Base-by-base conservation (phyloP, 768 basidiomycete species). In the Lactifluus pinguis region DNA sequence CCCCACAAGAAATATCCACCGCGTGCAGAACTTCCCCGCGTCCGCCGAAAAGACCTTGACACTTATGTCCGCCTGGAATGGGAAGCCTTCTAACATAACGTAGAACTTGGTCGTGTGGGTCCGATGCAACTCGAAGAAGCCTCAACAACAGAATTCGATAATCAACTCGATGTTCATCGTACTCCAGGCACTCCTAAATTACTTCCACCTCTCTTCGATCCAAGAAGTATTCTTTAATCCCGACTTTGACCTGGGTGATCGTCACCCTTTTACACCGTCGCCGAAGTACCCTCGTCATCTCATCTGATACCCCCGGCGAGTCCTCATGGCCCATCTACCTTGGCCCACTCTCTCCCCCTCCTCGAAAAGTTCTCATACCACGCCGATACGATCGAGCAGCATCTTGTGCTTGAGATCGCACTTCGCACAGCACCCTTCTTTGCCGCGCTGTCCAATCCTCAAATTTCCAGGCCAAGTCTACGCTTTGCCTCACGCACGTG, bases 381-480 rank as follows among this genome's bases (percentile, higher is more conserved):
- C 68, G 86, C 95, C 2, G 97, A 98, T 70, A 88, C 88, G 0
- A 83, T 98, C 63, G 97, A 99, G 70, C 85, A 92, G 61, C 95
- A 99, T 72, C 87, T 99, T 58, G 83, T 95, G 4, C 85, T 85
- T 62, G 97, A 98, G 73, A 95, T 99, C 49, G 88, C 89, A 9
- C 76, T 87, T 10, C 87, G 95, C 14, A 92, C 94, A 0, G 82
- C 90, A 0, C 92, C 93, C 1, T 99, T 99, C 80, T 99, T 98
- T 68, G 87, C 95, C 5, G 97, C 97, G 7, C 82, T 99, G 41
- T 83, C 92, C 7, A 99, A 99, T 72, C 78, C 98, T 8, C 90
- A 97, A 68, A 88, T 92, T 81, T 99, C 11, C 92, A 94, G 69
- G 82, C 88, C 6, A 92, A 97, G 70, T 95, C 93, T 0, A 82